Evolutionary conservation across 306 rosid genomes (phyloP).

Genomic region (Casuarina cunninghamiana): DNA sequence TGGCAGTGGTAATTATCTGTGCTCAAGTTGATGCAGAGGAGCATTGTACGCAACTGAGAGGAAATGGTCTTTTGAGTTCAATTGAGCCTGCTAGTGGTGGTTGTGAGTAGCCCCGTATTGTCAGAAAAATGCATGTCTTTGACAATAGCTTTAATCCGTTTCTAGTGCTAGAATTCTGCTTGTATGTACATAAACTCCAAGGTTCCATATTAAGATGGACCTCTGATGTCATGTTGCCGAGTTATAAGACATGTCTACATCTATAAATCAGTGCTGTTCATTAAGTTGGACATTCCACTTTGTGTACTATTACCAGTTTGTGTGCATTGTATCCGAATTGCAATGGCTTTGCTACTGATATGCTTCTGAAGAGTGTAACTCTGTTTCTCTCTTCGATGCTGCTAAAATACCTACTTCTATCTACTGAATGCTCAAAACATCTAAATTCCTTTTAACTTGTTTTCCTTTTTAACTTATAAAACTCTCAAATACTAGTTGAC

Average conservation of each 20-base stretch:
- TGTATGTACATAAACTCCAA: slow-evolving; percentile 5
- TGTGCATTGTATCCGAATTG: neutral
- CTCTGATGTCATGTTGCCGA: slow-evolving; percentile 4
- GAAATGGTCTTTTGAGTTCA: slow-evolving; percentile 86
- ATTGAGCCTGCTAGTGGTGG: slow-evolving; percentile 87
- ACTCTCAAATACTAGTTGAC: too few relatives aligned
- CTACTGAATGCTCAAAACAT: too few relatives aligned
- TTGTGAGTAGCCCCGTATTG: slow-evolving; percentile 24
- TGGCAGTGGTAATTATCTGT: slow-evolving; percentile 80
- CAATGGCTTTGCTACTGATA: neutral
- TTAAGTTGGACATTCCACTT: neutral
- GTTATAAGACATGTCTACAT: neutral
- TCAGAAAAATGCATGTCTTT: neutral
- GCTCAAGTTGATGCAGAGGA: slow-evolving; percentile 93
- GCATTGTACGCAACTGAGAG: slow-evolving; percentile 91
- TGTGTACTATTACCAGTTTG: neutral
- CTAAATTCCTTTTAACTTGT: too few relatives aligned
- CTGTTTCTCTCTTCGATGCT: too few relatives aligned
- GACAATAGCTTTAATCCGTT: neutral
- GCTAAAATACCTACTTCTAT: too few relatives aligned
- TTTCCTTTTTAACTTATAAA: too few relatives aligned
- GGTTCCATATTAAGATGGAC: neutral
- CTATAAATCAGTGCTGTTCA: neutral
- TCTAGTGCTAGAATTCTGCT: slow-evolving; percentile 3
- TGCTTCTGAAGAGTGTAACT: too few relatives aligned